phyloP scores from a whole-genome alignment of 352 stramenopile genomes.

The Phytophthora litchii region DNA sequence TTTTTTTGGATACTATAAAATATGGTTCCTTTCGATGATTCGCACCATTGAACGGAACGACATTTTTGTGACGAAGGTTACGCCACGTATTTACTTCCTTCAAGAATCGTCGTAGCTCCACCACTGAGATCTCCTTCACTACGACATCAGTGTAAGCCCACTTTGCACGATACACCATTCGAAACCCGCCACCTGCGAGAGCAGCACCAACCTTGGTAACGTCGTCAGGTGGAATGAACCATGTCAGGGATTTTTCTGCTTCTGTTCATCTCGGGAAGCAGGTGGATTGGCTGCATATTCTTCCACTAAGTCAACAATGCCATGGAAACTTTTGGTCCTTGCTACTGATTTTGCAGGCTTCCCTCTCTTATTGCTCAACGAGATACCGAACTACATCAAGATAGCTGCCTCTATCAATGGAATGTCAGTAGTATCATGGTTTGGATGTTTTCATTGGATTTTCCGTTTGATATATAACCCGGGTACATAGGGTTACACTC shows the following conservation, averaged over 20 bases:
- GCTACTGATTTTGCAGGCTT: background rate
- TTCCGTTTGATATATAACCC: too few relatives aligned
- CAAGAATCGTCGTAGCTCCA: conserved; percentile 15
- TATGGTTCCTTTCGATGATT: conserved; percentile 22
- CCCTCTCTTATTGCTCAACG: conserved; percentile 4
- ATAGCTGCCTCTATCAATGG: conserved; percentile 11
- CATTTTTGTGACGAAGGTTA: conserved; percentile 16
- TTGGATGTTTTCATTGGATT: too few relatives aligned
- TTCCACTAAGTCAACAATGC: background rate
- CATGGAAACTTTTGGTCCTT: background rate
- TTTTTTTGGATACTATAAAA: conserved; percentile 30
- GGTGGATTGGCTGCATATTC: background rate
- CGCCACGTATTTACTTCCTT: conserved; percentile 24
- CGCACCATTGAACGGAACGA: conserved; percentile 24
- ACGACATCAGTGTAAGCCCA: conserved; percentile 16
- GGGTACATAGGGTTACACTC: too few relatives aligned
- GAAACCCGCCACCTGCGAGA: conserved; percentile 4
- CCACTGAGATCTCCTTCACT: conserved; percentile 17
- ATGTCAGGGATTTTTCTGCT: conserved; percentile 6
- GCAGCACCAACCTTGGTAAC: background rate
- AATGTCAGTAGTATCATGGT: too few relatives aligned
- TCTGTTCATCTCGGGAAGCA: conserved; percentile 2
- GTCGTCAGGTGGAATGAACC: conserved; percentile 8
- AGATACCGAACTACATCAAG: conserved; percentile 16
- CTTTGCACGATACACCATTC: conserved; percentile 22